These are phyloP conservation scores for Hyaloscypha finlandica DNA, from an alignment of 495 filamentous ascomycete genomes.

Conservation along the genomic window DNA sequence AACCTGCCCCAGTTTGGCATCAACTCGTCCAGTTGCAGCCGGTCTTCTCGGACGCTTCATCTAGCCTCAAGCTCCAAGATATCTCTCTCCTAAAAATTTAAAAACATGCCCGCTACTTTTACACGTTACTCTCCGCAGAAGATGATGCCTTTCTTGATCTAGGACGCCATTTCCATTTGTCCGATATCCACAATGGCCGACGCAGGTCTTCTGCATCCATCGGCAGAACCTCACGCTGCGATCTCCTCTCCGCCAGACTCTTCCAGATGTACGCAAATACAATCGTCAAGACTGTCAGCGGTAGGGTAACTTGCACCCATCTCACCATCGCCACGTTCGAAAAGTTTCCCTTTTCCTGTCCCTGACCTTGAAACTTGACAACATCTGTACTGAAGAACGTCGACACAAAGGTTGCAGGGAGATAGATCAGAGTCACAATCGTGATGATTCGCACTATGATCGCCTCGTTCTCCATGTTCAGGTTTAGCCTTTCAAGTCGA, in stretches of 20 bases:
- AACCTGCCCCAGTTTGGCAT: too few relatives aligned
- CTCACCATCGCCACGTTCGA: constrained; percentile 40
- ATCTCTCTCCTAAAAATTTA: too few relatives aligned
- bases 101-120: too few relatives aligned
- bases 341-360: constrained; percentile 31
- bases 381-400: constrained; percentile 52
- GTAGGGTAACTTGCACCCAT: constrained; percentile 48
- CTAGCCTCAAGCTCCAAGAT: too few relatives aligned
- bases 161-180: neutral
- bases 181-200: neutral
- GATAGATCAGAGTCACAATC: constrained; percentile 44
- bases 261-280: constrained; percentile 5
- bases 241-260: constrained; percentile 3
- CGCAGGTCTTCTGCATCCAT: constrained; percentile 1
- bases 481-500: constrained; percentile 36
- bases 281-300: constrained; percentile 35
- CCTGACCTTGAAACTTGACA: constrained; percentile 39
- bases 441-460: constrained; percentile 45
- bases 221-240: neutral
- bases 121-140: too few relatives aligned
- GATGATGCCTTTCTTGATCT: neutral
- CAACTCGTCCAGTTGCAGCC: too few relatives aligned
- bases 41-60: too few relatives aligned
- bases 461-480: constrained; percentile 37
- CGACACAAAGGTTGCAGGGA: constrained; percentile 50